phyloP scores from a whole-genome alignment of 805 yeast genomes.

The Wickerhamiella spandovensis region DNA sequence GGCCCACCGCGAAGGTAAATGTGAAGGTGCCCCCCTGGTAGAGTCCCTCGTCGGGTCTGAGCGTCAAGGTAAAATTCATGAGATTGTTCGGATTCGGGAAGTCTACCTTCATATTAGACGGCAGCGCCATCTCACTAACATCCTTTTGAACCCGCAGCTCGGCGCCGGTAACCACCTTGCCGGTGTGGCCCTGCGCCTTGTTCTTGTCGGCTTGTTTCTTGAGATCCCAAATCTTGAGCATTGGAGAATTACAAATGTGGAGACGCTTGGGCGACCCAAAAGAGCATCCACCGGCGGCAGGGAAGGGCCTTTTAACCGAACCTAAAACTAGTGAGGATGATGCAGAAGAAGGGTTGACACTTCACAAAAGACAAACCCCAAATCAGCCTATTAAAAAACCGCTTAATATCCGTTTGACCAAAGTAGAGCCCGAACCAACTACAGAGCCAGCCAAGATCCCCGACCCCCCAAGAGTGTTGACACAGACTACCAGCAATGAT shows the following conservation, averaged over 20 bases:
- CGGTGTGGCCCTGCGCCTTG: conserved; percentile 23
- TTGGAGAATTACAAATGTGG: conserved; percentile 3
- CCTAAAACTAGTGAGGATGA: background rate
- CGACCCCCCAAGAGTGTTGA: too few species aligned
- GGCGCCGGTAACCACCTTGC: conserved; percentile 40
- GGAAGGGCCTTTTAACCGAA: background rate
- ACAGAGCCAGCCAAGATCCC: too few species aligned
- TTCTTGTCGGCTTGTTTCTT: conserved; percentile 43
- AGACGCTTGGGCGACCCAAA: conserved; percentile 1
- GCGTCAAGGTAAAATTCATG: conserved; percentile 44
- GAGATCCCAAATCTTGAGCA: conserved; percentile 46
- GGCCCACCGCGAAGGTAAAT: conserved; percentile 53
- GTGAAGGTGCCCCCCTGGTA: conserved; percentile 56
- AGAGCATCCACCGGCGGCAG: background rate
- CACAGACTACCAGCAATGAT: too few species aligned
- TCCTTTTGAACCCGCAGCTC: conserved; percentile 65
- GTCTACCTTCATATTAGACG: conserved; percentile 38
- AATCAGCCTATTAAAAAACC: background rate
- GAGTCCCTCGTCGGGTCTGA: conserved; percentile 60
- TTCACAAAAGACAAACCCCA: background rate
- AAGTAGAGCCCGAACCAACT: too few species aligned
- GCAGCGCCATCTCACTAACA: conserved; percentile 54
- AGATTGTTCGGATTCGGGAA: conserved; percentile 43
- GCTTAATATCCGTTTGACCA: background rate
- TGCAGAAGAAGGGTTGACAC: background rate